Base-by-base conservation (phyloP, 164 flowering plant genomes). In the Piper longum region DNA sequence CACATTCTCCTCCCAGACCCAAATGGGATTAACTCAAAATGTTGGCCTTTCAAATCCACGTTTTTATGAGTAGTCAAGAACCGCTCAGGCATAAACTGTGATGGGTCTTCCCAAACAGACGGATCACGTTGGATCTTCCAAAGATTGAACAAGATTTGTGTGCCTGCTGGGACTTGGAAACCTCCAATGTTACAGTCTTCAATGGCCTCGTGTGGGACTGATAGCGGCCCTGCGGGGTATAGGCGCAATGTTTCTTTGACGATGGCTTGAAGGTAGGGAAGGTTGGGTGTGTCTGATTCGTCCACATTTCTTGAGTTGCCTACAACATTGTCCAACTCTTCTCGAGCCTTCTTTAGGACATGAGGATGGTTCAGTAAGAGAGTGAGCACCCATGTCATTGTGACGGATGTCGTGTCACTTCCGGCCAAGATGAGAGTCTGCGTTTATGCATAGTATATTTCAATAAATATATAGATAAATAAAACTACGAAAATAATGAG, bases 111-210 rank as follows among this genome's bases (percentile, higher is more conserved):
- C 73, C 73, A 70, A 16, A 57, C 57, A 7, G 51, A 40, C 0
- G 69, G 69, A 57, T 70, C 59, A 7, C 60, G 48, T 5, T 70
- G 69, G 5, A 70, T 42, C 12, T 54, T 62, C 63, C 66, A 66
- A 1, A 57, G 11, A 36, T 65, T 70, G 41, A 61, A 57, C 6
- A 55, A 5, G 19, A 70, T 19, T 5, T 26, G 19, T 11, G 73
- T 70, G 57, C 73, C 62, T 9, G 54, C 41, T 2, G 65, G 65
- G 12, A 65, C 41, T n/a, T 44, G 41, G 69, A 43, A 70, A 3
- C 68, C 68, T 8, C 56, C 59, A 0, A 70, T 45, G 3, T 26
- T 55, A 61, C 72, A 70, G 41, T 70, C 73, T 55, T 56, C 8
- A 16, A 41, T 41, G 17, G 73, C 44, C 36, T 60, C 62, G 40